These are phyloP conservation scores for Aspergillus sp. DNA, from an alignment of 2,329 filamentous ascomycete species.

Conservation along the genomic window DNA sequence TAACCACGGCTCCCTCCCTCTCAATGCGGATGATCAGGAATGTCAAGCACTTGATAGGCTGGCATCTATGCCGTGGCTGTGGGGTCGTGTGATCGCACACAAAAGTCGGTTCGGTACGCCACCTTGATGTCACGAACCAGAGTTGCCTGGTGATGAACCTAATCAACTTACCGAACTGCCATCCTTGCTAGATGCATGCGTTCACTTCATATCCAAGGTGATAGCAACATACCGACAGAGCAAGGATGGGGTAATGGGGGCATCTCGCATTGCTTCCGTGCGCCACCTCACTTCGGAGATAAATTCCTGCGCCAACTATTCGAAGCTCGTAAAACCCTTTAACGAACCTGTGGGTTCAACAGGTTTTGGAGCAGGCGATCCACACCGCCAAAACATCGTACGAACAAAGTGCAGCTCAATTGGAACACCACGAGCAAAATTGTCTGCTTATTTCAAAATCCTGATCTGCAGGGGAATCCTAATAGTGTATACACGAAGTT, in stretches of 20 bases:
- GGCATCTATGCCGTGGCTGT: background rate
- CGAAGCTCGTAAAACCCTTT: background rate
- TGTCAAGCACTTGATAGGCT: background rate
- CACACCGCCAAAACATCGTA: background rate
- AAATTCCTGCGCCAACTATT: background rate
- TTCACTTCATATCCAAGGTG: background rate
- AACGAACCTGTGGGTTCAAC: background rate
- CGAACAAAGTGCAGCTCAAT: background rate
- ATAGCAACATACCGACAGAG: background rate
- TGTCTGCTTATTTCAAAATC: background rate
- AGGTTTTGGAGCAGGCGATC: background rate
- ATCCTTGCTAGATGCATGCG: background rate
- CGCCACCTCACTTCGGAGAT: background rate
- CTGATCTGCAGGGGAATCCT: slow-evolving; percentile 1
- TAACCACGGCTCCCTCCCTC: background rate
- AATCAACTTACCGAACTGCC: too few species aligned
- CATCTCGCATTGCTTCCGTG: background rate
- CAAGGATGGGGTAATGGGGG: background rate
- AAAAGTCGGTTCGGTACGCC: background rate
- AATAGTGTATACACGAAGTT: background rate
- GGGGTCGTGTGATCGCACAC: background rate
- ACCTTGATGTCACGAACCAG: background rate
- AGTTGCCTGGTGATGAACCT: background rate
- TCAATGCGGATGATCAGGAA: background rate
- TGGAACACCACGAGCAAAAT: background rate